Percentiles rank a stretch among this genome's conserved stretches.
Evolutionary conservation across 805 yeast genomes (phyloP).

Genomic region (Yamadazyma insecticola): DNA sequence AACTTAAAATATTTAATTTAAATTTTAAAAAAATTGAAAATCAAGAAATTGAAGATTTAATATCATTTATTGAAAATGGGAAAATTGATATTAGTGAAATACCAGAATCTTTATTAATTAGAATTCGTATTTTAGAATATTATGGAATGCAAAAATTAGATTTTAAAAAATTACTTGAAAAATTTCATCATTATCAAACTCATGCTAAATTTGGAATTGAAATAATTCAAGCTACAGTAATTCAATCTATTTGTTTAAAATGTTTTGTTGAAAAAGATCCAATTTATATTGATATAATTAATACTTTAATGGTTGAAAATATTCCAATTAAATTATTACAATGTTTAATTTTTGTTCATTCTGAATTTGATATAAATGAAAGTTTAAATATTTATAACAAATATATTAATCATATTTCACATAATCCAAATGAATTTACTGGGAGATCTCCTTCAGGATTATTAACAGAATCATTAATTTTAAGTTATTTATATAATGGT

Average conservation of each 20-base stretch:
- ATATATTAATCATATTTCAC: slow-evolving; percentile 35
- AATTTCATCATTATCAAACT: slow-evolving; percentile 36
- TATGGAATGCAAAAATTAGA: slow-evolving; percentile 28
- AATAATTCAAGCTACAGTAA: slow-evolving; percentile 35
- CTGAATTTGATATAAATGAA: slow-evolving; percentile 33
- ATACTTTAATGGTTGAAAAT: slow-evolving; percentile 25
- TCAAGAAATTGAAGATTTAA: slow-evolving; percentile 8
- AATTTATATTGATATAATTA: slow-evolving; percentile 32
- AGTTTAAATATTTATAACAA: slow-evolving; percentile 44
- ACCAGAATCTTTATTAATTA: slow-evolving; percentile 25
- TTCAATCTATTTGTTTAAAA: slow-evolving; percentile 37
- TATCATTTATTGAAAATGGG: slow-evolving; percentile 16
- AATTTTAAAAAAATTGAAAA: slow-evolving; percentile 6
- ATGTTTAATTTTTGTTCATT: slow-evolving; percentile 36
- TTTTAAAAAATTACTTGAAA: slow-evolving; percentile 27
- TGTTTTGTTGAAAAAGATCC: slow-evolving; percentile 28
- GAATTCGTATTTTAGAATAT: slow-evolving; percentile 27
- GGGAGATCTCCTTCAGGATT: slow-evolving; percentile 39
- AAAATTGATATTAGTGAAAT: slow-evolving; percentile 20
- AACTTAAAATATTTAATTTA: slow-evolving; percentile 3
- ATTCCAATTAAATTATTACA: slow-evolving; percentile 32
- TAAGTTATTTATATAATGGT: slow-evolving; percentile 37
- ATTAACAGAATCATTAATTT: slow-evolving; percentile 44
- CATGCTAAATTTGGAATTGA: slow-evolving; percentile 37
- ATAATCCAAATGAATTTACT: slow-evolving; percentile 20